Base-by-base conservation (phyloP, 2,329 filamentous ascomycete species). In the Xylaria sp. region DNA sequence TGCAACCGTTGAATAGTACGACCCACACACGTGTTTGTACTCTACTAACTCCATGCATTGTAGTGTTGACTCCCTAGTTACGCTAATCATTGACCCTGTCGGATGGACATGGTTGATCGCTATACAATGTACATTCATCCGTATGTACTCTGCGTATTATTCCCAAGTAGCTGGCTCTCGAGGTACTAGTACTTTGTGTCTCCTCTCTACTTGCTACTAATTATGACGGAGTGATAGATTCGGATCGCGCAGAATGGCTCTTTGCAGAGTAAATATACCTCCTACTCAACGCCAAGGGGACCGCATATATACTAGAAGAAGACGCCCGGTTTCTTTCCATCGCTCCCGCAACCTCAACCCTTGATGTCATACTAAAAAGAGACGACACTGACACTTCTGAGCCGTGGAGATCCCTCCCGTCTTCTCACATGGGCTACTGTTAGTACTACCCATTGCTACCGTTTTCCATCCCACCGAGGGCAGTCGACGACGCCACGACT, bases 31-130 rank as follows among this genome's bases (percentile, higher is more conserved):
- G n/a, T 54, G 44, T 54, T 29, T 48, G 42, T 63, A 62, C 16
- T 53, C 40, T 60, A 35, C 47, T 50, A 66, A 63, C 57, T 61
- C 50, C 66, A 68, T 65, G 40, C 50, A 64, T 58, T 58, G 54
- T 58, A 42, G 29, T 4, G 48, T 58, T 23, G n/a, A 58, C 55
- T 42, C 3, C 40, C 40, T n/a, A 44, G 32, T 32, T 44, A 40
- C 65, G 62, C 59, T 69, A 63, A 59, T 63, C 59, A 63, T 50
- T 35, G 60, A 60, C 67, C 66, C 67, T 69, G 63, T 60, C 67
- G 35, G 23, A 29, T 44, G 2, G 42, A 66, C 53, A 63, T 57
- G 67, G 63, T 57, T 44, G 66, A 58, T 69, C 62, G 37, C 53
- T 60, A 60, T 50, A 66, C 42, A 59, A 54, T 59, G 40, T 58